A percentile compares a stretch with the other conserved stretches of the same genome.
Evolutionary conservation across 2,329 filamentous ascomycete genomes (phyloP).

Genomic region (Diplodia mutila): DNA sequence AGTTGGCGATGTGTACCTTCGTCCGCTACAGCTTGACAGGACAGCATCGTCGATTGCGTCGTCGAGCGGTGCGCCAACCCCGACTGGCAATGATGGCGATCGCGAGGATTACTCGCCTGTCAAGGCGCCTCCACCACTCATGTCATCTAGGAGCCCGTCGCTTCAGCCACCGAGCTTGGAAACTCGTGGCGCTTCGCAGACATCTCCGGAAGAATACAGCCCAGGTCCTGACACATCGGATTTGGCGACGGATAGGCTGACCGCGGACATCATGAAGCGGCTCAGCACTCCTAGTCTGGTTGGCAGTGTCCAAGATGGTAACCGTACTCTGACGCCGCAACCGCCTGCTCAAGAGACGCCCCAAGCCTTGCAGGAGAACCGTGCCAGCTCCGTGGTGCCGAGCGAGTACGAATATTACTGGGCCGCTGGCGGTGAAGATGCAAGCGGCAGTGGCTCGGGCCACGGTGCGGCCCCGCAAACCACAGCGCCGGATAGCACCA

Average conservation of each 20-base stretch:
- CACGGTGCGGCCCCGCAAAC: constrained; percentile 6
- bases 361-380: constrained; percentile 35
- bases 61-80: constrained; percentile 49
- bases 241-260: constrained; percentile 71
- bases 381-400: constrained; percentile 67
- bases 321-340: constrained; percentile 5
- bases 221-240: constrained; percentile 59
- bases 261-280: constrained; percentile 75
- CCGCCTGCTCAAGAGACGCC: constrained; percentile 12
- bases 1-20: constrained; percentile 42
- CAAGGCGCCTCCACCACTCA: constrained; percentile 37
- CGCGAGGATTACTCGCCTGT: constrained; percentile 35
- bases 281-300: constrained; percentile 49
- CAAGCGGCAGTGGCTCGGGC: not conserved
- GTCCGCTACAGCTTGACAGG: constrained; percentile 45
- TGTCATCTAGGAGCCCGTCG: constrained; percentile 29
- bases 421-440: constrained; percentile 49
- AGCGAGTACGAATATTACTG: constrained; percentile 72
- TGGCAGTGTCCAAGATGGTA: constrained; percentile 4
- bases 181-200: not conserved
- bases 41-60: constrained; percentile 40
- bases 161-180: constrained; percentile 31
- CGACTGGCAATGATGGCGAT: constrained; percentile 37
- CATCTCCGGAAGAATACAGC: constrained; percentile 37
- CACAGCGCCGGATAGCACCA: constrained; percentile 13